Percentiles rank a stretch among this genome's conserved stretches.
Evolutionary conservation across 2,329 filamentous ascomycete species (phyloP).

Genomic region (Plectosphaerella cucumerina): DNA sequence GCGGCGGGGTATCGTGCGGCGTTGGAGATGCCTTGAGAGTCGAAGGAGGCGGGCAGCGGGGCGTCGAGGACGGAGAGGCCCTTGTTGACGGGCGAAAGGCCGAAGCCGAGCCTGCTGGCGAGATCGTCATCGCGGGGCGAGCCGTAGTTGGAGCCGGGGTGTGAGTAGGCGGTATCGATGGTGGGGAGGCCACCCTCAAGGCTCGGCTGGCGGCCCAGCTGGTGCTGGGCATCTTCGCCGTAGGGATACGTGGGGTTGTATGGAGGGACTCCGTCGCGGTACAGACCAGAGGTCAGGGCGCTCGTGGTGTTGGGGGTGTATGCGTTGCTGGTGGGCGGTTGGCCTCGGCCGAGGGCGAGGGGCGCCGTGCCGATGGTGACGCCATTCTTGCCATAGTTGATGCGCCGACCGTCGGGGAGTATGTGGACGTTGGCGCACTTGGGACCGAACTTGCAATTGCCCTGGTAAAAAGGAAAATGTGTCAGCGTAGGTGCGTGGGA

Average conservation of each 20-base stretch:
- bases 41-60: constrained; percentile 88
- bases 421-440: constrained; percentile 98
- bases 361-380: constrained; percentile 58
- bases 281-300: constrained; percentile 59
- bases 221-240: constrained; percentile 36
- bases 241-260: constrained; percentile 34
- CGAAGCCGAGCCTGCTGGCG: constrained; percentile 56
- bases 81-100: constrained; percentile 71
- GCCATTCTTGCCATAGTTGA: constrained; percentile 73
- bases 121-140: constrained; percentile 70
- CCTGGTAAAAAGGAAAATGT: constrained; percentile 45
- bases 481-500: constrained; percentile 8
- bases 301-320: constrained; percentile 60
- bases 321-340: constrained; percentile 46
- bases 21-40: constrained; percentile 91
- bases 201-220: constrained; percentile 43
- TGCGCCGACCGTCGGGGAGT: constrained; percentile 85
- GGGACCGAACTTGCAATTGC: constrained; percentile 97
- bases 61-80: constrained; percentile 88
- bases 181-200: constrained; percentile 53
- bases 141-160: constrained; percentile 63
- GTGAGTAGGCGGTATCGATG: constrained; percentile 55
- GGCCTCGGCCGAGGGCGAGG: constrained; percentile 62
- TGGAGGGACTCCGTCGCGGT: constrained; percentile 33
- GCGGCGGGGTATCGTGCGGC: constrained; percentile 75